Base-by-base conservation (phyloP, 352 stramenopile species). In the Phytophthora idaei region DNA sequence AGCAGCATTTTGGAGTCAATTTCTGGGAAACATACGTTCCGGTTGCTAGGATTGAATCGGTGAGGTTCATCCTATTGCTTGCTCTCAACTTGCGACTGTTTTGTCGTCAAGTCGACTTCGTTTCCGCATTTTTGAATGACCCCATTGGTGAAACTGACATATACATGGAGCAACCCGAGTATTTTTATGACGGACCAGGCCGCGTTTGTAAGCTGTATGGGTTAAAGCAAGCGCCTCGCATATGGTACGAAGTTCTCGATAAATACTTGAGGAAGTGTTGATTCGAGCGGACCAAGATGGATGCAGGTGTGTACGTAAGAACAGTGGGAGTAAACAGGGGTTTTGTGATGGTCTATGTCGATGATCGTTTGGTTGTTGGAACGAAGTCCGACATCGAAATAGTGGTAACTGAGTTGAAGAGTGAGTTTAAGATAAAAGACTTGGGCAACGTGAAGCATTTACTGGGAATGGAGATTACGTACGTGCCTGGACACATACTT, bases 361-460 rank as follows among this genome's bases (percentile, higher is more conserved):
- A 57, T 27, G 47, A 65, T 32, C 27, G 52, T 2, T 58, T 65
- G 17, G 46, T 52, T 46, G 46, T 58, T 47, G 36, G 47, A 17
- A 52, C 27, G 4, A 14, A 53, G 10, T 14, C 28, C 17, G 28
- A 65, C 29, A 65, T 58, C 7, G 47, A 65, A 5, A 54, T 32
- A 21, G 29, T 50, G 2, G 32, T 65, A 46, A 31, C 7, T n/a
- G n/a, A 54, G 31, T 15, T 65, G 10, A 11, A 27, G 1, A 65
- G 39, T 27, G 25, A 65, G 31, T 45, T 65, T 4, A 65, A 65
- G 37, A 46, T 58, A 0, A 48, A 64, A 11, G 46, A 39, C 36
- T 17, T 58, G 14, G 37, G 15, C 4, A 52, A 44, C 5, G 37
- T 54, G 28, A 58, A 65, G 29, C 28, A 54, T 7, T 32, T 65